A percentile compares a stretch with the other conserved stretches of the same genome.
phyloP scores from a whole-genome alignment of 805 yeast species.

The Debaryomyces hansenii region DNA sequence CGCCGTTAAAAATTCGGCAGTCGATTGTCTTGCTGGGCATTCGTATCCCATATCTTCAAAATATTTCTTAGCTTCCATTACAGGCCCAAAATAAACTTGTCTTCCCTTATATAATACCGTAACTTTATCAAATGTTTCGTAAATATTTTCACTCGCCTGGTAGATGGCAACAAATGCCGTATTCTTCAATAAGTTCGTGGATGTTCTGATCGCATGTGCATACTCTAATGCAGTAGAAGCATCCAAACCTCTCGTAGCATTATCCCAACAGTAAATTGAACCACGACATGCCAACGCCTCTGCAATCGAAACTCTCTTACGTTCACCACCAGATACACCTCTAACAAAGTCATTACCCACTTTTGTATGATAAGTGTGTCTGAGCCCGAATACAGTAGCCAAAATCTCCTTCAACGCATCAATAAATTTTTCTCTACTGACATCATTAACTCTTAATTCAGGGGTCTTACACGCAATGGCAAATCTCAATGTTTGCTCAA shows the following conservation, averaged over 20 bases:
- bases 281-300: conserved; percentile 58
- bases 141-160: conserved; percentile 31
- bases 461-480: conserved; percentile 75
- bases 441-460: conserved; percentile 45
- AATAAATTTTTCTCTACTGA: conserved; percentile 49
- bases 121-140: conserved; percentile 31
- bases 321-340: conserved; percentile 75
- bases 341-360: conserved; percentile 43
- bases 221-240: conserved; percentile 34
- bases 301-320: conserved; percentile 71
- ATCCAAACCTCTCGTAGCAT: conserved; percentile 34
- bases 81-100: conserved; percentile 68
- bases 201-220: conserved; percentile 26
- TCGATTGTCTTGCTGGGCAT: conserved; percentile 64
- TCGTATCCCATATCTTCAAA: conserved; percentile 65
- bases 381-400: conserved; percentile 30
- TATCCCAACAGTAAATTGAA: conserved; percentile 31
- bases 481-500: conserved; percentile 68
- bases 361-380: conserved; percentile 29
- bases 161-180: conserved; percentile 61
- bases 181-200: conserved; percentile 48
- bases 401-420: conserved; percentile 23
- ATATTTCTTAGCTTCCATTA: conserved; percentile 51
- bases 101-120: conserved; percentile 31
- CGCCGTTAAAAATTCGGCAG: conserved; percentile 71